Evolutionary conservation across 2,329 filamentous ascomycete genomes (phyloP).

Genomic region (Trichophyton simii): DNA sequence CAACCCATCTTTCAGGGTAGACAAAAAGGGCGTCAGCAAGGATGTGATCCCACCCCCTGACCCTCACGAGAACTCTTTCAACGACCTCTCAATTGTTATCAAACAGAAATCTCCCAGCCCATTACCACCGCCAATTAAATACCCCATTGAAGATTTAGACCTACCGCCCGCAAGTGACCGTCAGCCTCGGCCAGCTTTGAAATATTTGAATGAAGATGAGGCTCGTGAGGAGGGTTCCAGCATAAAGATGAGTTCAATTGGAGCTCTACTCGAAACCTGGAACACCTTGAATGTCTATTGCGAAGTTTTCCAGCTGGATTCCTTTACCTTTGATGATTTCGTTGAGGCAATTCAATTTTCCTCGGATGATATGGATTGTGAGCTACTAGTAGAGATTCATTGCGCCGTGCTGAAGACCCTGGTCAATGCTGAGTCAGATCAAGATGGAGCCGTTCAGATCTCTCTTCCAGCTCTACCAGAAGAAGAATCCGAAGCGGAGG

Average conservation of each 20-base stretch:
- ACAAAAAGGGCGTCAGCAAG: constrained; percentile 11
- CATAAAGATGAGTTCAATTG: constrained; percentile 77
- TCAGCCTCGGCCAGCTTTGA: constrained; percentile 56
- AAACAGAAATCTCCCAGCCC: constrained; percentile 21
- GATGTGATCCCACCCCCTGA: neutral
- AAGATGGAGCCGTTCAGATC: constrained; percentile 65
- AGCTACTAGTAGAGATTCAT: constrained; percentile 81
- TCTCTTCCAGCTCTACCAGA: constrained; percentile 62
- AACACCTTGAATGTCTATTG: constrained; percentile 97
- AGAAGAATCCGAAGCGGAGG: constrained; percentile 52
- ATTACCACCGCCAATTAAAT: constrained; percentile 63
- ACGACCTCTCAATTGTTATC: constrained; percentile 7
- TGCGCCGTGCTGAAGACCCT: constrained; percentile 82
- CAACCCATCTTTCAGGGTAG: constrained; percentile 29
- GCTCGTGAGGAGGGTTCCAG: constrained; percentile 17
- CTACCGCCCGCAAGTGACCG: constrained; percentile 53
- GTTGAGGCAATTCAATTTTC: constrained; percentile 73
- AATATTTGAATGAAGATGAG: constrained; percentile 56
- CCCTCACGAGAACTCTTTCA: neutral
- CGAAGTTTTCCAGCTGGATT: constrained; percentile 85
- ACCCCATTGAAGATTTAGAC: constrained; percentile 89
- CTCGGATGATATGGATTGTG: constrained; percentile 60
- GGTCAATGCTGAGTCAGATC: constrained; percentile 58
- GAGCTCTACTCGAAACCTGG: constrained; percentile 79
- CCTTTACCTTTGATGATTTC: constrained; percentile 95